Base-by-base conservation (phyloP, 192 early-diverging fungal genomes). In the Phycomyces nitens region DNA sequence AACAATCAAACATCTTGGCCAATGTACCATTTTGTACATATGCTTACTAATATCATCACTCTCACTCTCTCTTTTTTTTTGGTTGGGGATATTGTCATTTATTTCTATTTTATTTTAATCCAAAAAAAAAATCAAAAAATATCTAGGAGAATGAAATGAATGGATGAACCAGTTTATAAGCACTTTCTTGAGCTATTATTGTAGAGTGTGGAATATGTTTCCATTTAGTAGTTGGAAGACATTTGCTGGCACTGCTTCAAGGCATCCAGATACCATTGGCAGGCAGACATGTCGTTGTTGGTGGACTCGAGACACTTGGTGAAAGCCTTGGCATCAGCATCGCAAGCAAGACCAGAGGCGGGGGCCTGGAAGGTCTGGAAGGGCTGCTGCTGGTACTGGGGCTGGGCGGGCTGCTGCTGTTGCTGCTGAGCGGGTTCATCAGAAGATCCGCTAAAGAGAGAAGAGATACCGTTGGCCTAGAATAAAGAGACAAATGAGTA, bases 211-310 rank as follows among this genome's bases (percentile, higher is more conserved):
- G n/a, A n/a, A n/a, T n/a, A n/a, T n/a, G 29, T 34, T 34, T 34
- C 29, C n/a, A n/a, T 34, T 49, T 71, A 75, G 58, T 78, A 75
- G 27, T 80, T 72, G 23, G 67, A 56, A 22, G 79, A 71, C 76
- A 80, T 78, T 34, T 73, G 64, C 56, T 92, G 92, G 82, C 94
- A 98, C 56, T 88, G 80, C 85, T 95, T 95, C 58, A 98, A 85
- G 77, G 88, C 82, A 66, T 98, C 93, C 41, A 95, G 76, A 76
- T 94, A 94, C 83, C 89, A 94, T 78, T 93, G 88, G 81, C 95
- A 98, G 29, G 85, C 81, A 44, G 66, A 72, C 66, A 92, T 86
- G 74, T 95, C 87, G 69, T 91, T 87, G 56, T 79, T 81, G 74
- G 84, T 92, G 68, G 77, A 69, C 70, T 96, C 91, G 38, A 98